phyloP scores from a whole-genome alignment of 106 monocot species.

The Agapanthus africanus region DNA sequence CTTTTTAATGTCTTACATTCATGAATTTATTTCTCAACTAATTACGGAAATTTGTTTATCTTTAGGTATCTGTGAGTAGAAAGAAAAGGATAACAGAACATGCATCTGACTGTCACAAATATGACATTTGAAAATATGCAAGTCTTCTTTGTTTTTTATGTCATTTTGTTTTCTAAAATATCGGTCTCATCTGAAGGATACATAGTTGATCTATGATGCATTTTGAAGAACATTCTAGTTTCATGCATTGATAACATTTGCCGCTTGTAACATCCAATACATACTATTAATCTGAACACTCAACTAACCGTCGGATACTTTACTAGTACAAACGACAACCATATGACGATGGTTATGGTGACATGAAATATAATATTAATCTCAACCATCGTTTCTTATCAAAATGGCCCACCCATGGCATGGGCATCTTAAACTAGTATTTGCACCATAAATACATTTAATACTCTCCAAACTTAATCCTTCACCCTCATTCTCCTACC shows the following conservation, averaged over 20 bases:
- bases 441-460: constrained; percentile 8
- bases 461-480: not conserved
- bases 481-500: not conserved
- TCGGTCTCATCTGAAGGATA: not conserved
- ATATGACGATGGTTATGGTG: constrained; percentile 10
- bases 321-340: constrained; percentile 1
- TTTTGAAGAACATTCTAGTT: not conserved
- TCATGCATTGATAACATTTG: not conserved
- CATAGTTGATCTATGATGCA: not conserved
- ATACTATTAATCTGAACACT: not conserved
- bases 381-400: not conserved
- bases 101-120: not conserved
- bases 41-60: no score
- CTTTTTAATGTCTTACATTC: no score
- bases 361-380: constrained; percentile 8
- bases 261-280: not conserved
- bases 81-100: not conserved
- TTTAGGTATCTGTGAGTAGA: no score
- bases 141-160: not conserved
- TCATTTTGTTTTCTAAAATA: not conserved
- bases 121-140: constrained; percentile 1
- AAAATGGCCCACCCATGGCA: constrained; percentile 3
- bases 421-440: constrained; percentile 4
- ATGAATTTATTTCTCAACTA: no score
- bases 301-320: not conserved